Evolutionary conservation across 345 rosid genomes (phyloP).

Genomic region (Salix suchowensis): DNA sequence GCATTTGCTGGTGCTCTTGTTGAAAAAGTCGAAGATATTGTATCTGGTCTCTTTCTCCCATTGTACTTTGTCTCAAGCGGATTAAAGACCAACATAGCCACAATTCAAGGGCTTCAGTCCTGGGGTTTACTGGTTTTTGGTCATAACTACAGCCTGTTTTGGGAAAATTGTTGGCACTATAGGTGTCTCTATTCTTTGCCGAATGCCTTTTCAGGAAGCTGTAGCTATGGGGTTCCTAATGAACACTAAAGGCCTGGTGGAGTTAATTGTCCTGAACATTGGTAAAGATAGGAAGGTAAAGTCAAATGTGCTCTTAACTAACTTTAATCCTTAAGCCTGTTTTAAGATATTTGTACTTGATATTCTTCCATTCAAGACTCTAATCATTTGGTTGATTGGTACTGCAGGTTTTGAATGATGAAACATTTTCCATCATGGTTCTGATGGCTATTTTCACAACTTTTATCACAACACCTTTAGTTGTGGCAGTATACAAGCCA

Average conservation of each 20-base stretch:
- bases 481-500: slow-evolving; percentile 63
- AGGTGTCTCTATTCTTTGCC: slow-evolving; percentile 45
- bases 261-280: slow-evolving; percentile 81
- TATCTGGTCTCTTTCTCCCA: slow-evolving; percentile 67
- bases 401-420: slow-evolving; percentile 69
- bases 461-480: slow-evolving; percentile 68
- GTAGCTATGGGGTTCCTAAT: slow-evolving; percentile 62
- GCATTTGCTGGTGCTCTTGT: slow-evolving; percentile 60
- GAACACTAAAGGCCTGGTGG: slow-evolving; percentile 86
- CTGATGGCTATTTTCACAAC: slow-evolving; percentile 83
- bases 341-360: neutral
- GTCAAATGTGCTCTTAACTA: neutral
- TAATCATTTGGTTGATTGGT: neutral
- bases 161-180: slow-evolving; percentile 72
- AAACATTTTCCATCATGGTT: slow-evolving; percentile 72
- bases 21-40: slow-evolving; percentile 76
- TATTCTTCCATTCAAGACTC: neutral
- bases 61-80: slow-evolving; percentile 80
- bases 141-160: slow-evolving; percentile 57
- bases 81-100: slow-evolving; percentile 62
- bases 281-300: slow-evolving; percentile 70
- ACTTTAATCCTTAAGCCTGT: neutral
- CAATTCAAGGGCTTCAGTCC: slow-evolving; percentile 52
- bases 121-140: slow-evolving; percentile 68
- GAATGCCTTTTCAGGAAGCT: slow-evolving; percentile 48